A percentile compares a stretch with the other conserved stretches of the same genome.
These are phyloP conservation scores for Tagetes patula DNA, from an alignment of 129 eudicot species.

Conservation along the genomic window DNA sequence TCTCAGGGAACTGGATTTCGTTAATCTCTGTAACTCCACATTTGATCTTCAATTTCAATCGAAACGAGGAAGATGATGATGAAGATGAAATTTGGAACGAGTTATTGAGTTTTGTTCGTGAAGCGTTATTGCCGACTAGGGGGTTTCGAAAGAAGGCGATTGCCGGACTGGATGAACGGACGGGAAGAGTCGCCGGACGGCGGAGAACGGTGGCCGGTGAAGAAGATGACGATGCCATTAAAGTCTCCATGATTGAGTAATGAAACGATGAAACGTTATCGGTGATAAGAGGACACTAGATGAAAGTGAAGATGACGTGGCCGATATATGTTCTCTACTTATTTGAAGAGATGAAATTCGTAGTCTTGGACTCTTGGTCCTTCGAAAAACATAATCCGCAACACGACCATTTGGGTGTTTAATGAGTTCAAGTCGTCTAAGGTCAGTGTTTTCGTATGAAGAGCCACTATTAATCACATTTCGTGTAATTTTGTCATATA, in stretches of 20 bases:
- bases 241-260: constrained; percentile 24
- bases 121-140: neutral
- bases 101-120: neutral
- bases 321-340: constrained; percentile 16
- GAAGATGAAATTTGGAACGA: neutral
- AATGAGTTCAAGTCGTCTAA: too few relatives aligned
- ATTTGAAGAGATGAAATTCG: too few relatives aligned
- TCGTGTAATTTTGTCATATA: too few relatives aligned
- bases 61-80: neutral
- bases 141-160: constrained; percentile 20
- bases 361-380: too few relatives aligned
- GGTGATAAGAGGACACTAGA: constrained; percentile 30
- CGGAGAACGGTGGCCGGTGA: constrained; percentile 24
- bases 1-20: constrained; percentile 55
- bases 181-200: constrained; percentile 19
- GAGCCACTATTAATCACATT: too few relatives aligned
- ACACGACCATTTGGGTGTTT: too few relatives aligned
- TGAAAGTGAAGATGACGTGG: constrained; percentile 30
- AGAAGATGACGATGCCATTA: constrained; percentile 34
- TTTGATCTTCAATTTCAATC: constrained; percentile 25
- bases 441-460: too few relatives aligned
- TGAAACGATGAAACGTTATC: constrained; percentile 25
- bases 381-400: too few relatives aligned
- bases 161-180: constrained; percentile 21
- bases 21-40: constrained; percentile 59